Base-by-base conservation (phyloP, 768 basidiomycete genomes). In the Tricholoma sp. region DNA sequence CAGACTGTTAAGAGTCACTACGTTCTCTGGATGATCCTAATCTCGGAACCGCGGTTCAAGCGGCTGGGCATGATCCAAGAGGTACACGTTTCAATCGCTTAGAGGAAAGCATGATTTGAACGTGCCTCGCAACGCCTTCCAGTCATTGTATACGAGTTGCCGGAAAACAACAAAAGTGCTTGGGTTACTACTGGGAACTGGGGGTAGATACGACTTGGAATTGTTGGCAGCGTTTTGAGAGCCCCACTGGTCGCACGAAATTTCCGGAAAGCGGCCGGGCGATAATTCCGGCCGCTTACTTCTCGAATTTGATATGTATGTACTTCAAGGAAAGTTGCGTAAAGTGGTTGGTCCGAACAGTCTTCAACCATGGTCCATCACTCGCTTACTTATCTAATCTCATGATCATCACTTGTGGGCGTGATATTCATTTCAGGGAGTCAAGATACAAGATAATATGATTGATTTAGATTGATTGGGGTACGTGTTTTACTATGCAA, bases 41-140 rank as follows among this genome's bases (percentile, higher is more conserved):
- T 56, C 35, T 37, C 21, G 47, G n/a, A 52, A 22, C 51, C 34
- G 51, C 51, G 31, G 50, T 50, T 29, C 50, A 29, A 27, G 21
- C 50, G 10, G 50, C 50, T 10, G 22, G 27, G 56, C 49, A 57
- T 27, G 12, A 41, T n/a, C 9, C 56, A 52, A 52, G 19, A 52
- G 50, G 14, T 32, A 52, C 50, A 52, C 56, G 56, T 52, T 57
- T 57, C 22, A 22, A 4, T 46, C 45, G 45, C 45, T 46, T 46
- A 46, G 22, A 46, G 24, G 21, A 22, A 21, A 18, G 21, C 45
- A 49, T 49, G 47, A 29, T 12, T 22, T 22, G 14, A 46, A 46
- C 29, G 29, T 49, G 27, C 47, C 16, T 50, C 16, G 47, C 27
- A 29, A 29, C 47, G 7, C 14, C 7, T 27, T 22, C 7, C 18